Evolutionary conservation across 73 alveolate species (phyloP).

Genomic region (Tetrahymena elliotti): DNA sequence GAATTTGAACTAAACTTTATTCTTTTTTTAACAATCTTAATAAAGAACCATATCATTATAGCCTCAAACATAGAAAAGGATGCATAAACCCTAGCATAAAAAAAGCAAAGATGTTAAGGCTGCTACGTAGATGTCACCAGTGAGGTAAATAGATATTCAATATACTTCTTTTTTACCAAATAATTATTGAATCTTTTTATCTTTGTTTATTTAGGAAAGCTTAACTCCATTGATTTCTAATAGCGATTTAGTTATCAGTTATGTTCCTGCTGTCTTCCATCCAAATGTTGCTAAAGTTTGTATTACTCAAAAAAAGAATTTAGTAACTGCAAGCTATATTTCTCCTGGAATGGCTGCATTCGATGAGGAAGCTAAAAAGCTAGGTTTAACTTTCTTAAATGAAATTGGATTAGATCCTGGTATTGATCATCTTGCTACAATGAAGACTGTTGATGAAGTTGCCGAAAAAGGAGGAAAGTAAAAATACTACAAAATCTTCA

Average conservation of each 20-base stretch:
- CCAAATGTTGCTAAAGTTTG: constrained; percentile 57
- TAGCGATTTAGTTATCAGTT: constrained; percentile 60
- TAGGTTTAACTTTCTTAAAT: constrained; percentile 60
- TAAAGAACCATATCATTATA: constrained; percentile 48
- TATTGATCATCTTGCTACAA: constrained; percentile 72
- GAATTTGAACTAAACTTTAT: neutral
- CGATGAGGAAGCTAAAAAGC: constrained; percentile 53
- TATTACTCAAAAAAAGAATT: constrained; percentile 29
- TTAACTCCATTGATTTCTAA: constrained; percentile 40
- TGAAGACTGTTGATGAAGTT: constrained; percentile 64
- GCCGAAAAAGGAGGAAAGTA: constrained; percentile 60
- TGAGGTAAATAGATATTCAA: neutral
- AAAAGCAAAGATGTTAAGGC: constrained; percentile 43
- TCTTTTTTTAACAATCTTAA: neutral
- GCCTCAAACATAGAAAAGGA: constrained; percentile 62
- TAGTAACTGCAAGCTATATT: constrained; percentile 67
- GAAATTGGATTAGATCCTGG: constrained; percentile 84
- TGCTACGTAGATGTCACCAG: constrained; percentile 51
- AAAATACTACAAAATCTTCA: neutral
- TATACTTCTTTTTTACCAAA: neutral
- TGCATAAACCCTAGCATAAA: constrained; percentile 50
- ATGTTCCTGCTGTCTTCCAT: constrained; percentile 73
- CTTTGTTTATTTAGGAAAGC: constrained; percentile 13
- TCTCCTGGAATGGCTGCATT: constrained; percentile 53
- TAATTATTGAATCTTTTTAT: neutral